Evolutionary conservation across 768 basidiomycete genomes (phyloP).

Genomic region (Glaciozyma antarctica): DNA sequence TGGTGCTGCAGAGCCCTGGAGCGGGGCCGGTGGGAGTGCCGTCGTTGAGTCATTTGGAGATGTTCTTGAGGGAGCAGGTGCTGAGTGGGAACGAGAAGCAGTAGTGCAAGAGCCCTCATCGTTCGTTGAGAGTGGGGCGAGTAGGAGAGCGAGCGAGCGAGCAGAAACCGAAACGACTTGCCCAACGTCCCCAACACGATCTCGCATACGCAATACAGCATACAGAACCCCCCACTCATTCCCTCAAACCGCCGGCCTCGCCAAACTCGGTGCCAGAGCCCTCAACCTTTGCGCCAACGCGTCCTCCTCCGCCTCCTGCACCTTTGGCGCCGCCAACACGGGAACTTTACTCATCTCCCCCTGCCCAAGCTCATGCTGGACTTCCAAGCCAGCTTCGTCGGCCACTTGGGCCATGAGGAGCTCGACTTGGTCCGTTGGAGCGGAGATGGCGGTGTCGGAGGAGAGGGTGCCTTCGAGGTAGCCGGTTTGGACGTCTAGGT

Average conservation of each 20-base stretch:
- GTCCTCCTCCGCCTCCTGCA: conserved; percentile 60
- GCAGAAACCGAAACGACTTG: too few species aligned
- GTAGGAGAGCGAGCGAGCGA: too few species aligned
- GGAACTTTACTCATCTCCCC: conserved; percentile 54
- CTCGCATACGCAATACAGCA: too few species aligned
- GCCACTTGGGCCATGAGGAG: conserved; percentile 82
- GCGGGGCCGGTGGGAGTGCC: background rate
- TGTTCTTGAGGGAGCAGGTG: too few species aligned
- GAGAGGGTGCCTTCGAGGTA: conserved; percentile 98
- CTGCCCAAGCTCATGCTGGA: conserved; percentile 76
- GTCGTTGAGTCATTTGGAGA: too few species aligned
- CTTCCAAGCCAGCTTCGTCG: conserved; percentile 90
- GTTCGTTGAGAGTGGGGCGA: too few species aligned
- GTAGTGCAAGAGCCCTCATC: too few species aligned
- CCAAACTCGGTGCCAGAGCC: conserved; percentile 58
- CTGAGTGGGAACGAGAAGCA: too few species aligned
- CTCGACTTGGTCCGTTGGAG: conserved; percentile 96
- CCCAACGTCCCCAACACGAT: too few species aligned
- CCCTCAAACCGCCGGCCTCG: too few species aligned
- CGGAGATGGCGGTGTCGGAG: conserved; percentile 79
- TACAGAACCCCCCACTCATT: too few species aligned
- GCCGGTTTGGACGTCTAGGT: conserved; percentile 93
- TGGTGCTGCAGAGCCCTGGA: conserved; percentile 11
- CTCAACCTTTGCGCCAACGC: conserved; percentile 74
- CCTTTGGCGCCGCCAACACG: conserved; percentile 46